Conservation (phyloP, 1,284 basidiomycete species). For the Xerocomus minutiporus region DNA sequence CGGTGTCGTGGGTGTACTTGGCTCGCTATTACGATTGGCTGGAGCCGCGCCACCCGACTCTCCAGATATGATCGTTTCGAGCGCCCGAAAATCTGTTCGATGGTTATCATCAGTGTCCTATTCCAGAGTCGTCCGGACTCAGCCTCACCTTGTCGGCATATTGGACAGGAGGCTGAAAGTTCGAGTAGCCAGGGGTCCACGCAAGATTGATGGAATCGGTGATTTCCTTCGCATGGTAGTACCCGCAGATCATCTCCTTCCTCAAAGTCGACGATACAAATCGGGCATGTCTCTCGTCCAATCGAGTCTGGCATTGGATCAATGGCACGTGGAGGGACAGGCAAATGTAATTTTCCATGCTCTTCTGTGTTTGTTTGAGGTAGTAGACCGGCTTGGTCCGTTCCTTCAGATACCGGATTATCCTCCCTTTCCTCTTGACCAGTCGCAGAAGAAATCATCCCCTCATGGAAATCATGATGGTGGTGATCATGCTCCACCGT, state of each 20-base stretch:
- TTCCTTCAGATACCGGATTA: slow-evolving; percentile 1
- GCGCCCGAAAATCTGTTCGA: slow-evolving; percentile 43
- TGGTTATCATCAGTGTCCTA: slow-evolving; percentile 2
- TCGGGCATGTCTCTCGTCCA: slow-evolving; percentile 84
- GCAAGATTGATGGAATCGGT: slow-evolving; percentile 81
- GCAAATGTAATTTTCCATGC: not conserved
- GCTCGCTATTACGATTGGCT: slow-evolving; percentile 23
- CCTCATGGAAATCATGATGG: not conserved
- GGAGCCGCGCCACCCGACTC: slow-evolving; percentile 28
- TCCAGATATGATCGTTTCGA: slow-evolving; percentile 45
- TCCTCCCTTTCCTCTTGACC: slow-evolving; percentile 3
- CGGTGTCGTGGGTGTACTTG: slow-evolving; percentile 23
- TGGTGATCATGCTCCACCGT: not conserved
- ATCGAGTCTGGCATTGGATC: slow-evolving; percentile 58
- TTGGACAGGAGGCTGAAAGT: slow-evolving; percentile 85
- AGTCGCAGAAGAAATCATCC: not conserved
- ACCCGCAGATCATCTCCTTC: slow-evolving; percentile 87
- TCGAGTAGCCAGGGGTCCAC: slow-evolving; percentile 86
- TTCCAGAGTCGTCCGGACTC: not conserved
- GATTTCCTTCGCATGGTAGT: slow-evolving; percentile 84
- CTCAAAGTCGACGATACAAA: slow-evolving; percentile 90
- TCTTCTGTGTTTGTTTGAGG: slow-evolving; percentile 4
- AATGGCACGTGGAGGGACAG: slow-evolving; percentile 12
- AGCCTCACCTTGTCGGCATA: slow-evolving; percentile 79
- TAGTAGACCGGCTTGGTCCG: slow-evolving; percentile 4